Evolutionary conservation across 1,284 basidiomycete species (phyloP).

Genomic region (Leccinum subrobustum): DNA sequence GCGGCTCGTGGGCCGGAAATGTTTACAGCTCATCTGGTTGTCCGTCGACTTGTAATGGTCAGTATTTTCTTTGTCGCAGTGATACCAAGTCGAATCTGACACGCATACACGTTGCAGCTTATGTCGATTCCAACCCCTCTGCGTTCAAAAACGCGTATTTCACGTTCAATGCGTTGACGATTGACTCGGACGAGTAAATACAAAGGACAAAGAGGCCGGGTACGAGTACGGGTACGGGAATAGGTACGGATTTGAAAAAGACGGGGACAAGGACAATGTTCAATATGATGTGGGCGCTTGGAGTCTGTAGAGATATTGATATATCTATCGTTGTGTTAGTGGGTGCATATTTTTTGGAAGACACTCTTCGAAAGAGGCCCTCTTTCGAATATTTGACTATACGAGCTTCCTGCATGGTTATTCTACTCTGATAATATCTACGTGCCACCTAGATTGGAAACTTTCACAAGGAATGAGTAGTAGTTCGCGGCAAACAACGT

Average conservation of each 20-base stretch:
- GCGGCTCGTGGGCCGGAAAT: too few species aligned
- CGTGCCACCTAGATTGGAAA: too few species aligned
- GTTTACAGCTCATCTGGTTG: too few species aligned
- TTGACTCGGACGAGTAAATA: constrained; percentile 21
- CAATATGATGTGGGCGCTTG: neutral
- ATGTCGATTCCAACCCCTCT: constrained; percentile 14
- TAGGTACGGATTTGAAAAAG: neutral
- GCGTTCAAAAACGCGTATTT: constrained; percentile 24
- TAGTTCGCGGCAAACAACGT: too few species aligned
- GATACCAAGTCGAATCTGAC: neutral
- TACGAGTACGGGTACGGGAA: neutral
- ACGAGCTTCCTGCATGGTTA: too few species aligned
- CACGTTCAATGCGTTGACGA: constrained; percentile 19
- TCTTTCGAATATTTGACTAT: neutral
- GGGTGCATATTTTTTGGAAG: neutral
- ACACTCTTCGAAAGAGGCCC: constrained; percentile 1
- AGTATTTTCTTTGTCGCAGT: too few species aligned
- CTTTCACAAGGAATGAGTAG: too few species aligned
- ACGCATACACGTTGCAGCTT: constrained; percentile 7
- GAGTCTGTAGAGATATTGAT: neutral
- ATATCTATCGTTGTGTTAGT: neutral
- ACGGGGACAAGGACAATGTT: neutral
- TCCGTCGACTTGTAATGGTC: too few species aligned
- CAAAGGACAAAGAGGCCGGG: neutral
- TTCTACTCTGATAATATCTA: too few species aligned